Evolutionary conservation across 202 grass and related monocot species (phyloP).

Genomic region (Zoysia matrella): DNA sequence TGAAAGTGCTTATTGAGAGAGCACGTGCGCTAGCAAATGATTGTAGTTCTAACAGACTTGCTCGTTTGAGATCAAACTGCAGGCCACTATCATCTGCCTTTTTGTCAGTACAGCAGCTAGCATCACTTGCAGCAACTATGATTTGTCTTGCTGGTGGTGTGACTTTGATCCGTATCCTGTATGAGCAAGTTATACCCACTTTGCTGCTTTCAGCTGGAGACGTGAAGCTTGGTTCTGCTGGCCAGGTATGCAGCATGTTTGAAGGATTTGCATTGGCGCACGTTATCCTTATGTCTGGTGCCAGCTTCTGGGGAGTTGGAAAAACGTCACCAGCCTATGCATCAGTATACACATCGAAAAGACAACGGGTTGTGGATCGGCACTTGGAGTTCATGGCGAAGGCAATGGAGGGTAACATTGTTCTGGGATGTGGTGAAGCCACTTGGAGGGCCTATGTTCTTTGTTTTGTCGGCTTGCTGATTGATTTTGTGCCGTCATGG

Average conservation of each 20-base stretch:
- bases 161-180: constrained; percentile 64
- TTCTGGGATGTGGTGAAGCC: constrained; percentile 64
- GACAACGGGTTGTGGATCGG: constrained; percentile 56
- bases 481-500: constrained; percentile 70
- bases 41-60: constrained; percentile 35
- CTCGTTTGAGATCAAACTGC: constrained; percentile 55
- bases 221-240: constrained; percentile 52
- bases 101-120: constrained; percentile 61
- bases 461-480: constrained; percentile 69
- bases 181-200: constrained; percentile 71
- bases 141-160: constrained; percentile 68
- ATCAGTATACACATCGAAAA: constrained; percentile 58
- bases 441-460: constrained; percentile 74
- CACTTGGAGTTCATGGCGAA: constrained; percentile 73
- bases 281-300: constrained; percentile 66
- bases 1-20: constrained; percentile 69
- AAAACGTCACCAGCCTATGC: constrained; percentile 49
- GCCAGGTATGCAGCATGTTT: constrained; percentile 58
- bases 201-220: constrained; percentile 64
- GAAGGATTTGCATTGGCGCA: constrained; percentile 72
- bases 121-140: constrained; percentile 66
- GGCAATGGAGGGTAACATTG: constrained; percentile 62
- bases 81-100: constrained; percentile 56
- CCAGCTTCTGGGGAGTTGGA: constrained; percentile 71
- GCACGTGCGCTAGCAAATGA: constrained; percentile 57